Base-by-base conservation (phyloP, 148 eudicot species). In the Rhododendron williamsianum region DNA sequence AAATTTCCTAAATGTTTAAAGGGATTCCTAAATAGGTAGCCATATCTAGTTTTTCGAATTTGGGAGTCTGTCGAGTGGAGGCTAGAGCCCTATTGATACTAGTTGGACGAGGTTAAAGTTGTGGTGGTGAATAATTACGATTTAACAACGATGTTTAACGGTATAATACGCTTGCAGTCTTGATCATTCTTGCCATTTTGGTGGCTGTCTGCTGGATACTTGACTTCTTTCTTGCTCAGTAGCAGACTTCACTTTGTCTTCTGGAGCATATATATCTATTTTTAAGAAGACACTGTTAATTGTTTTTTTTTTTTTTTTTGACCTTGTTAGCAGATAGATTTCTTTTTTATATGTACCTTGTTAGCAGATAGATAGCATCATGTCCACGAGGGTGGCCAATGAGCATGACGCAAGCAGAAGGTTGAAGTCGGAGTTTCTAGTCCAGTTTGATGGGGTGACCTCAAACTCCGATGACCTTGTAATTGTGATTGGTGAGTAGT, bases 351-450 rank as follows among this genome's bases (percentile, higher is more conserved):
- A 46, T 52, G 45, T 19, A 45, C 88, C 36, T 84, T 82, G 81
- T 81, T 80, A 46, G 79, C 89, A 97, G 99, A 95, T 97, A 38
- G 99, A 97, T 85, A 97, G 99, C 92, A 92, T 97, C 80, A 91
- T 97, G 99, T 97, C 99, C 35, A 89, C 98, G 30, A 94, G 99
- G 88, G 83, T 90, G 83, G 91, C 97, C 10, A 93, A 92, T 84
- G 99, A 97, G 88, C 95, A 97, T 88, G 99, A 97, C 89, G 98
- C 98, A 87, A 97, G 99, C 89, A 93, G 98, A 90, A 93, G 98
- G 82, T 83, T 97, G 87, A 97, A 97, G 84, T 97, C 99, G 2
- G 99, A 97, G 89, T 97, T 97, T 83, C 91, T 97, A 85, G 98
- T 97, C 83, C 99, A 97, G 89, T 95, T 97, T 92, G 99, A 97